These are phyloP conservation scores for Grosmannia penicillata DNA, from an alignment of 2,329 filamentous ascomycete genomes.

Conservation along the genomic window DNA sequence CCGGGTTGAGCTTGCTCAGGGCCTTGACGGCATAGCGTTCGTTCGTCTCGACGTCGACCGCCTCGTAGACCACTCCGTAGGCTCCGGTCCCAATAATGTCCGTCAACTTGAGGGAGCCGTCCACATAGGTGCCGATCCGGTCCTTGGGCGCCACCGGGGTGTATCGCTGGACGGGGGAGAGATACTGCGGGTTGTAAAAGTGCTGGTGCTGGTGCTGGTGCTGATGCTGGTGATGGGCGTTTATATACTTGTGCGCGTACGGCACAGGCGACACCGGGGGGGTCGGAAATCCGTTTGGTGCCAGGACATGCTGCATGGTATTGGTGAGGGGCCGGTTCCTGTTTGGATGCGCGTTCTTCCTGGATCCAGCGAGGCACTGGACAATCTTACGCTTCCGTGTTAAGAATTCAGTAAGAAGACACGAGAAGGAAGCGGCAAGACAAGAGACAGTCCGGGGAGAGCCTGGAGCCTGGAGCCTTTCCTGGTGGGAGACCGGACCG, in stretches of 20 bases:
- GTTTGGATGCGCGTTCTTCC: neutral
- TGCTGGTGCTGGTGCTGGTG: conserved; percentile 21
- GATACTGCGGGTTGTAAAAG: conserved; percentile 25
- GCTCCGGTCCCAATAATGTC: conserved; percentile 83
- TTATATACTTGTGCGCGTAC: conserved; percentile 29
- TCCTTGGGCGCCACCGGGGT: conserved; percentile 60
- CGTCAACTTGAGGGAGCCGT: conserved; percentile 68
- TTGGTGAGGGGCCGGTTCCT: conserved; percentile 15
- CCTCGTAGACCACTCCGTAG: conserved; percentile 91
- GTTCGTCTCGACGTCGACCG: conserved; percentile 68
- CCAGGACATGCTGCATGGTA: conserved; percentile 46
- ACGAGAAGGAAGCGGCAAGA: neutral
- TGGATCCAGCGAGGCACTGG: too few relatives aligned
- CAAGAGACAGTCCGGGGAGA: conserved; percentile 1
- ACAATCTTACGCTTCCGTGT: too few relatives aligned
- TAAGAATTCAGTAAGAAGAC: conserved; percentile 1
- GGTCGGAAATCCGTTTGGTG: conserved; percentile 37
- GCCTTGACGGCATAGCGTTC: conserved; percentile 90
- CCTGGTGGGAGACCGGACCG: too few relatives aligned
- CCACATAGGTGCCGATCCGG: conserved; percentile 70
- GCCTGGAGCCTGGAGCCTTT: too few relatives aligned
- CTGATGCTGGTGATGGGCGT: conserved; percentile 25
- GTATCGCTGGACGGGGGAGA: conserved; percentile 17
- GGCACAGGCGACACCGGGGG: conserved; percentile 42
- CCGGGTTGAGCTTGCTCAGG: conserved; percentile 73